These are phyloP conservation scores for Bertia moriformis DNA, from an alignment of 2,329 filamentous ascomycete genomes.

Conservation along the genomic window DNA sequence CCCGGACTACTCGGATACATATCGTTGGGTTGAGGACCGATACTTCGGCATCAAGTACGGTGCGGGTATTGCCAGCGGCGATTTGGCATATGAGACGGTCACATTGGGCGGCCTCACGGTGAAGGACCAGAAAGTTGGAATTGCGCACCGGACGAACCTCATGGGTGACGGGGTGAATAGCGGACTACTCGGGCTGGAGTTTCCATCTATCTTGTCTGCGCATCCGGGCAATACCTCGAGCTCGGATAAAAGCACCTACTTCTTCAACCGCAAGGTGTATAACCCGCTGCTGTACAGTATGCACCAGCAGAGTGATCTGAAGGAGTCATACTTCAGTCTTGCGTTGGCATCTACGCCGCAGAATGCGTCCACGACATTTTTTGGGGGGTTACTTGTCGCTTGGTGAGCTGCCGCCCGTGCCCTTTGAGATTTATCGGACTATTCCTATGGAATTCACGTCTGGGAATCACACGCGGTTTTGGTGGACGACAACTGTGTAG, in stretches of 20 bases:
- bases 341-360: slow-evolving; percentile 6
- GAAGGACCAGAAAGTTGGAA: slow-evolving; percentile 6
- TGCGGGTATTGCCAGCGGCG: slow-evolving; percentile 8
- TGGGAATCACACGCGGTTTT: slow-evolving; percentile 4
- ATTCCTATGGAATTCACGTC: slow-evolving; percentile 6
- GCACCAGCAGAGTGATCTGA: neutral
- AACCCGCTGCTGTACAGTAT: slow-evolving; percentile 2
- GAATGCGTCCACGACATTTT: slow-evolving; percentile 3
- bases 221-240: slow-evolving; percentile 4
- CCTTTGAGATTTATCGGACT: slow-evolving; percentile 7
- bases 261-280: slow-evolving; percentile 2
- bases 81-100: slow-evolving; percentile 6
- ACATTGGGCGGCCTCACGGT: slow-evolving; percentile 8
- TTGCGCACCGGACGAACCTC: slow-evolving; percentile 8
- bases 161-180: slow-evolving; percentile 7
- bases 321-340: slow-evolving; percentile 9
- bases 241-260: neutral
- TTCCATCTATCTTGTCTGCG: slow-evolving; percentile 8
- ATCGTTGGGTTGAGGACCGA: neutral
- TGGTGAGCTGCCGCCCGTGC: slow-evolving; percentile 7
- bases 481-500: slow-evolving; percentile 7
- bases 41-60: neutral
- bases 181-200: slow-evolving; percentile 9
- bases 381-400: slow-evolving; percentile 8
- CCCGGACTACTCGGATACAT: neutral